Conservation (phyloP, 306 rosid species). For the Albizia julibrissin region DNA sequence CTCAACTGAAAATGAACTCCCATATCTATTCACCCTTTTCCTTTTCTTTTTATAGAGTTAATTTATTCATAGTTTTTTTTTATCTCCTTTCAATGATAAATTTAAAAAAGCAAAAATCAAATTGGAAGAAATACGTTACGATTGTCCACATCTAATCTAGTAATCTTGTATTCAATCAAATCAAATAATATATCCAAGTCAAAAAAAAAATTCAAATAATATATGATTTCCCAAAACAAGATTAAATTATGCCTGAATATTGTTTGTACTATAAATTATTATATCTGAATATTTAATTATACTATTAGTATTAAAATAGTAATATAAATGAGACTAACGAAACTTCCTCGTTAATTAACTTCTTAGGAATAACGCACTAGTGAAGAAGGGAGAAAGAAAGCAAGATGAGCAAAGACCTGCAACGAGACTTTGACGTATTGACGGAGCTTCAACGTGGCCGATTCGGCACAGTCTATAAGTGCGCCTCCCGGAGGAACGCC, state of each 20-base stretch:
- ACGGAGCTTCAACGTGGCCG: conserved; percentile 71
- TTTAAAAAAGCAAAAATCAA: neutral
- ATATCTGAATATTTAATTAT: neutral
- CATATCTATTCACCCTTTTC: no score
- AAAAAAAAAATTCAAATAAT: no score
- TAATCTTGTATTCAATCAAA: neutral
- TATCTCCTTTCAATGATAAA: neutral
- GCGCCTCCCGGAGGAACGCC: conserved; percentile 33
- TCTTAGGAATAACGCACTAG: no score
- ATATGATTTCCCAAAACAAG: neutral
- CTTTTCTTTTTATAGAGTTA: no score
- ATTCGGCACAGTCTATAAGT: conserved; percentile 69
- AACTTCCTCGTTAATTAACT: neutral
- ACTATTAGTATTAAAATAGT: neutral
- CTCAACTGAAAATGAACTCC: neutral
- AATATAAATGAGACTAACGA: neutral
- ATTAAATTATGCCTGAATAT: no score
- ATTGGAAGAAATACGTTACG: neutral
- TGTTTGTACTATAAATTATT: no score
- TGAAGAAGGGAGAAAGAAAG: neutral
- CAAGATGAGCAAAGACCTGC: conserved; percentile 54
- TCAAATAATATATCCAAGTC: no score
- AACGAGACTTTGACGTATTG: conserved; percentile 47
- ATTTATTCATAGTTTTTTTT: neutral
- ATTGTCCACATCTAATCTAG: neutral